Base-by-base conservation (phyloP, 1,284 basidiomycete species). In the Singerocomus inundabilis region DNA sequence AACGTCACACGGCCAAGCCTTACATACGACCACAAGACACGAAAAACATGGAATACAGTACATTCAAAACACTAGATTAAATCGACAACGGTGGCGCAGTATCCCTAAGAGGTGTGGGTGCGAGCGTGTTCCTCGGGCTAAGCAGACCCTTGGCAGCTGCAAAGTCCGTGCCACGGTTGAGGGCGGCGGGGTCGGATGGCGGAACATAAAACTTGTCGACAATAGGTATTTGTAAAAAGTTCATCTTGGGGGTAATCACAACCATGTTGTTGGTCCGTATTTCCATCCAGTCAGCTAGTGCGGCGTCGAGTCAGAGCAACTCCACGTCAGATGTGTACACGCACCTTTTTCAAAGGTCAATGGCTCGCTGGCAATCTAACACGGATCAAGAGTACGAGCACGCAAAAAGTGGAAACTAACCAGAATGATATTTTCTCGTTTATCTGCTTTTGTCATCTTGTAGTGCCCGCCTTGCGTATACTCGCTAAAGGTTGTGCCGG, bases 361-460 rank as follows among this genome's bases (percentile, higher is more conserved):
- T 3, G 94, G 94, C 62, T 97, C 94, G 59, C 88, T 91, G 4
- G 91, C 91, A 67, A 96, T 86, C 82, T 85, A 46, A 16, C 40
- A 32, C 37, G 21, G 13, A 29, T 66, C 40, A 21, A 48, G 26
- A 37, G n/a, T 25, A 30, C 55, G 36, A 41, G 10, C 39, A 29
- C 15, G 21, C 13, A 30, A 11, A 9, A 34, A 24, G 16, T 24
- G 21, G 13, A 11, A 35, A 38, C 73, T 21, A 54, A 82, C 83
- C 84, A 97, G 88, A 62, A 96, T 93, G 61, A 97, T 93, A 59
- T 92, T 92, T 65, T 95, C 93, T 52, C 96, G 78, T 72, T 97
- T 98, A 72, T 98, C 96, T 33, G 86, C 84, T 70, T 98, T 99
- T 18, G 88, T 88, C 94, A 97, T 98, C 62, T 87, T 85, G 69